Percentiles rank a stretch among this genome's conserved stretches.
These are phyloP conservation scores for Echium plantagineum DNA, from an alignment of 257 asterid genomes.

Conservation along the genomic window DNA sequence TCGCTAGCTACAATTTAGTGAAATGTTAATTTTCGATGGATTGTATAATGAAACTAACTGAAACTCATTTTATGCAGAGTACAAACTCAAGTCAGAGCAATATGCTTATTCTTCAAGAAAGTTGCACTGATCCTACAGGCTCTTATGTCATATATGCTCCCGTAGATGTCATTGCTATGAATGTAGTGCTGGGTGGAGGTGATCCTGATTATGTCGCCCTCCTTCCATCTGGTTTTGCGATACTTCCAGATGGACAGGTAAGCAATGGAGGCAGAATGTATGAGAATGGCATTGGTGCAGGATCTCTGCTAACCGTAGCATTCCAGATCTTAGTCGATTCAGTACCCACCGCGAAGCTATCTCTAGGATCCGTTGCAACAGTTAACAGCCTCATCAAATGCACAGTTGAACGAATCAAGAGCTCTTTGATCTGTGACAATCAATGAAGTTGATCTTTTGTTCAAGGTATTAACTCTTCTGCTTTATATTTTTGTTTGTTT, in stretches of 20 bases:
- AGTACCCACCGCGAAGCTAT: slow-evolving; percentile 65
- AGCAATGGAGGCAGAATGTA: slow-evolving; percentile 19
- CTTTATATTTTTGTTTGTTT: background rate
- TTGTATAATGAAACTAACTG: background rate
- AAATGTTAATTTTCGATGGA: background rate
- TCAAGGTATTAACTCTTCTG: background rate
- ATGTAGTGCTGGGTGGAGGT: slow-evolving; percentile 83
- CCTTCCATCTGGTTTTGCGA: slow-evolving; percentile 87
- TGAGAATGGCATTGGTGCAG: slow-evolving; percentile 35
- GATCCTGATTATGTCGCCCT: slow-evolving; percentile 97
- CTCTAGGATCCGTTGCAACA: slow-evolving; percentile 68
- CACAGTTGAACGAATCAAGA: slow-evolving; percentile 70
- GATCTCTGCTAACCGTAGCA: slow-evolving; percentile 72
- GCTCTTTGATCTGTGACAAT: slow-evolving; percentile 37
- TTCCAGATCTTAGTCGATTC: slow-evolving; percentile 74
- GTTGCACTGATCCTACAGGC: slow-evolving; percentile 69
- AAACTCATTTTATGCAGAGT: slow-evolving; percentile 23
- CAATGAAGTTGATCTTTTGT: slow-evolving; percentile 2
- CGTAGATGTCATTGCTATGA: slow-evolving; percentile 85
- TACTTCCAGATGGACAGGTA: slow-evolving; percentile 71
- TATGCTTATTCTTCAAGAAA: slow-evolving; percentile 90
- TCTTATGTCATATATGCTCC: slow-evolving; percentile 90
- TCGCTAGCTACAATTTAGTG: background rate
- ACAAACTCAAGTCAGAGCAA: slow-evolving; percentile 92
- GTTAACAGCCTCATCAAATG: slow-evolving; percentile 74